These are phyloP conservation scores for Candida glaebosa DNA, from an alignment of 805 yeast genomes.

Conservation along the genomic window DNA sequence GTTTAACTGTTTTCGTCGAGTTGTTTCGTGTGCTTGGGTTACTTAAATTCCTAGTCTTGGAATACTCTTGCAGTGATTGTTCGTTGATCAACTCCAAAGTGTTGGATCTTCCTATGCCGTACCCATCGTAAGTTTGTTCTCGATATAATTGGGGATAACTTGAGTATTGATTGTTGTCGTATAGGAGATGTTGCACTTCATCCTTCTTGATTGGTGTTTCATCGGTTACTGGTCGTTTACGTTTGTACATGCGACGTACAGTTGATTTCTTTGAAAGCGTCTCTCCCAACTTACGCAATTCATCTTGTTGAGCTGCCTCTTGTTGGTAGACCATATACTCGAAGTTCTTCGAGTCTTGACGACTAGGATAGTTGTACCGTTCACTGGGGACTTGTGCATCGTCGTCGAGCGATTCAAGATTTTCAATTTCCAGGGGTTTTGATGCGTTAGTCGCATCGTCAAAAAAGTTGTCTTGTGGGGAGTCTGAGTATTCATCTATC, in stretches of 20 bases:
- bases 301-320: conserved; percentile 18
- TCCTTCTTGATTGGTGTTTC: conserved; percentile 13
- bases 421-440: no score
- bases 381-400: not conserved
- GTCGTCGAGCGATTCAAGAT: not conserved
- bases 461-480: not conserved
- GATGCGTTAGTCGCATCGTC: not conserved
- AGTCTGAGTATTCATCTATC: not conserved
- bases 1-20: conserved; percentile 3
- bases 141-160: conserved; percentile 14
- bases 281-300: conserved; percentile 34
- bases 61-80: not conserved
- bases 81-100: conserved; percentile 1
- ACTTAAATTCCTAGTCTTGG: conserved; percentile 5
- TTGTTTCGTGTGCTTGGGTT: conserved; percentile 2
- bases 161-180: conserved; percentile 10
- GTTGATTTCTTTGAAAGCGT: conserved; percentile 31
- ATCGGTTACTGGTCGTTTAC: conserved; percentile 5
- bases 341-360: not conserved
- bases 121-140: conserved; percentile 28
- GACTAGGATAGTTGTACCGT: not conserved
- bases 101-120: conserved; percentile 6
- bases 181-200: conserved; percentile 20
- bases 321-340: conserved; percentile 1
- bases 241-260: conserved; percentile 22